Conservation (phyloP, 306 rosid species). For the Prosopis cineraria region DNA sequence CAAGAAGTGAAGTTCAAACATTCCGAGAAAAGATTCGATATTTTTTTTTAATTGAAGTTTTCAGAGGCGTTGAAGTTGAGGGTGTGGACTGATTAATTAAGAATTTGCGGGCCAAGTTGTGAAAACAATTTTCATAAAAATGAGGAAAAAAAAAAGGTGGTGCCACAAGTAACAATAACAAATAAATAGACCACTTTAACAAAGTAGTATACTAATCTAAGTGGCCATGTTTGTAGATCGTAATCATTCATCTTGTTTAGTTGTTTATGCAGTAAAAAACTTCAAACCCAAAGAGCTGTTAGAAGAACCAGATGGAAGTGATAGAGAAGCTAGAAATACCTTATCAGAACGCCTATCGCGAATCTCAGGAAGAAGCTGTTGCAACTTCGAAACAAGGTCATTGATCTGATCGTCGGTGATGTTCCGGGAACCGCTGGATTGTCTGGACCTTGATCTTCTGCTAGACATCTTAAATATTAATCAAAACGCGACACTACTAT, state of each 20-base stretch:
- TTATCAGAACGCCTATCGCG: conserved; percentile 77
- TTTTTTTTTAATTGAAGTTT: background rate
- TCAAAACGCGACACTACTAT: background rate
- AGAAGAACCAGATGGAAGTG: background rate
- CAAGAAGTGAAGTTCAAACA: background rate
- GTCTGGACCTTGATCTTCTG: conserved; percentile 76
- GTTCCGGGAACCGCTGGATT: conserved; percentile 69
- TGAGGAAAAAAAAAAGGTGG: background rate
- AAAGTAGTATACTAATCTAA: background rate
- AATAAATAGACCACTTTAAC: background rate
- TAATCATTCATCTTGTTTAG: background rate
- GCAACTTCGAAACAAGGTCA: conserved; percentile 93
- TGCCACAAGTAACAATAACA: conserved; percentile 4
- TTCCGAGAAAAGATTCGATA: conserved; percentile 7
- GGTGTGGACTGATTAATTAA: background rate
- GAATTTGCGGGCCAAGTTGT: background rate
- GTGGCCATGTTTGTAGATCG: background rate
- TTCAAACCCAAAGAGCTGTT: background rate
- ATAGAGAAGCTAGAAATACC: conserved; percentile 42
- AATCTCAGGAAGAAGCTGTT: conserved; percentile 96
- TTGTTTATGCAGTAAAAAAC: background rate
- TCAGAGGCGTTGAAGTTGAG: background rate
- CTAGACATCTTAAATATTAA: conserved; percentile 50
- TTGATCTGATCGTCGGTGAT: conserved; percentile 93
- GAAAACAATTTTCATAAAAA: background rate